phyloP scores from a whole-genome alignment of 2,329 filamentous ascomycete species.

The Venturia effusa region DNA sequence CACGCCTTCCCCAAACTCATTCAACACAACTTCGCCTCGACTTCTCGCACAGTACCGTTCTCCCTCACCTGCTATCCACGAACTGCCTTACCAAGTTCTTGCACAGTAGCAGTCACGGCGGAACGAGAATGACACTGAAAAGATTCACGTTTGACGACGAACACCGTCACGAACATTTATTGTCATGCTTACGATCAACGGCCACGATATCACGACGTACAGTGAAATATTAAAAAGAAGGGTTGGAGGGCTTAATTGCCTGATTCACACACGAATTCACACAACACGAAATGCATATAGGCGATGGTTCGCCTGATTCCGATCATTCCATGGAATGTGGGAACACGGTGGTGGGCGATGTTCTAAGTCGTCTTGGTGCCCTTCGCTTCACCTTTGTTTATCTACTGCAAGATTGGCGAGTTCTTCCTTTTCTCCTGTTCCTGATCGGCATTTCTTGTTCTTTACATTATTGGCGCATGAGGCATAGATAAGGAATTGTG shows the following conservation, averaged over 20 bases:
- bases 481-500: slow-evolving; percentile 1
- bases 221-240: neutral
- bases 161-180: neutral
- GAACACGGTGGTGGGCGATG: neutral
- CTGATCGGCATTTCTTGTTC: neutral
- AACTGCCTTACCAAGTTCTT: slow-evolving; percentile 2
- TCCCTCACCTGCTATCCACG: slow-evolving; percentile 7
- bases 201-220: neutral
- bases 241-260: slow-evolving; percentile 11
- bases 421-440: neutral
- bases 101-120: neutral
- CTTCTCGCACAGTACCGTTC: slow-evolving; percentile 10
- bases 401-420: slow-evolving; percentile 2
- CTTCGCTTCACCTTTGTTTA: neutral
- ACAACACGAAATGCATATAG: neutral
- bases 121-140: neutral
- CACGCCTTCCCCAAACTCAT: slow-evolving; percentile 3
- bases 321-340: neutral
- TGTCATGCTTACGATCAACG: neutral
- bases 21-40: slow-evolving; percentile 8
- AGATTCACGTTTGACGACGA: neutral
- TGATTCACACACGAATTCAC: slow-evolving; percentile 1
- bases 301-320: neutral
- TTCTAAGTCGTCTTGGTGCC: neutral
- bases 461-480: neutral